Base-by-base conservation (phyloP, 2,329 filamentous ascomycete species). In the Kalaharituber pfeilii region DNA sequence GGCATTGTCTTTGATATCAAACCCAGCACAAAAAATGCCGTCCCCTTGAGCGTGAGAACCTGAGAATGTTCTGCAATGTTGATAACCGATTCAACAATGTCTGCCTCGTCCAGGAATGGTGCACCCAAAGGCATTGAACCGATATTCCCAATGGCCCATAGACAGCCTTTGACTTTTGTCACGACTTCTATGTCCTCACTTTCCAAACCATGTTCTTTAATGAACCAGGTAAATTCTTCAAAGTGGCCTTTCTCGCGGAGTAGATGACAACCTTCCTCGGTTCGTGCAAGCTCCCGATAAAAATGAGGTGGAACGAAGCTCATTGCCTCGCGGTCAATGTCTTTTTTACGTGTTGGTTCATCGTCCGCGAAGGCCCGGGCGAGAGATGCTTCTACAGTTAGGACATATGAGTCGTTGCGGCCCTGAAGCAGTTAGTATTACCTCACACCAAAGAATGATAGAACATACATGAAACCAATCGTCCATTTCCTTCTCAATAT, bases 401-500 rank as follows among this genome's bases (percentile, higher is more conserved):
- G 78, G 51, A 98, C 91, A 62, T 98, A 98, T n/a, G 81, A 82
- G 67, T 98, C 89, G 65, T 98, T 98, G 45, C 91, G 81, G 13
- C 91, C 91, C 27, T 66, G 47, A 22, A 28, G 49, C 29, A 18
- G 13, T 47, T 51, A 22, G 33, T 42, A 28, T 50, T 29, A 24
- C 20, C 18, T 22, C 30, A 15, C 25, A 6, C 28, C 8, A 24
- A 24, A 20, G 18, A 26, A 26, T 27, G 26, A 20, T 28, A 18
- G 26, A 28, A 58, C 61, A 53, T 58, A 66, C 65, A 18, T 98
- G 74, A 66, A 96, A 98, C 91, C 91, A 98, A 69, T 98, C 93
- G 62, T 98, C 91, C 91, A 98, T 98, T 67, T 98, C 93, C 66
- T 94, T 91, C 58, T 88, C 95, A 68, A 98, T 98, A 66, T 98